These are phyloP conservation scores for Murraya koenigii DNA, from an alignment of 345 rosid species.

Conservation along the genomic window DNA sequence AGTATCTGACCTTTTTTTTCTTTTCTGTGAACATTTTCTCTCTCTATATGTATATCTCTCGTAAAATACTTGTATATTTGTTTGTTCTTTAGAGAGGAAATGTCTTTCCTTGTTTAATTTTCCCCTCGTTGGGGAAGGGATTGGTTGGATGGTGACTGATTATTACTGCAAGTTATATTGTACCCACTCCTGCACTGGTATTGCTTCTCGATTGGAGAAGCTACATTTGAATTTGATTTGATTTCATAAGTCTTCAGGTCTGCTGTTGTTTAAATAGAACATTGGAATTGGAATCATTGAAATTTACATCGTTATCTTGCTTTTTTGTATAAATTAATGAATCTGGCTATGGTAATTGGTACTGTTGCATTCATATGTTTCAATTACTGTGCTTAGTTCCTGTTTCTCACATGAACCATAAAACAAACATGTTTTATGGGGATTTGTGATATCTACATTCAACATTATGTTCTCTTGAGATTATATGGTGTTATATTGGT, in stretches of 20 bases:
- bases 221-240: background rate
- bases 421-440: background rate
- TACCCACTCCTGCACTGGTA: background rate
- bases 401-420: background rate
- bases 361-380: background rate
- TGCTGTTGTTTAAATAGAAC: background rate
- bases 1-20: background rate
- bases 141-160: background rate
- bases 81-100: background rate
- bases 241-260: background rate
- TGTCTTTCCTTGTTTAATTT: conserved; percentile 1
- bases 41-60: background rate
- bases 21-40: background rate
- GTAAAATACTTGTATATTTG: background rate
- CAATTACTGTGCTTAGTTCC: background rate
- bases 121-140: background rate
- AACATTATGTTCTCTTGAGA: background rate
- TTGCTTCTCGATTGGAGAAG: background rate
- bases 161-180: background rate
- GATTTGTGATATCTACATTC: background rate
- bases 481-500: background rate
- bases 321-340: background rate
- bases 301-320: background rate
- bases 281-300: background rate
- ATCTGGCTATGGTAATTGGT: background rate